These are phyloP conservation scores for Euphorbia neoarborescens DNA, from an alignment of 441 rosid genomes.

Conservation along the genomic window DNA sequence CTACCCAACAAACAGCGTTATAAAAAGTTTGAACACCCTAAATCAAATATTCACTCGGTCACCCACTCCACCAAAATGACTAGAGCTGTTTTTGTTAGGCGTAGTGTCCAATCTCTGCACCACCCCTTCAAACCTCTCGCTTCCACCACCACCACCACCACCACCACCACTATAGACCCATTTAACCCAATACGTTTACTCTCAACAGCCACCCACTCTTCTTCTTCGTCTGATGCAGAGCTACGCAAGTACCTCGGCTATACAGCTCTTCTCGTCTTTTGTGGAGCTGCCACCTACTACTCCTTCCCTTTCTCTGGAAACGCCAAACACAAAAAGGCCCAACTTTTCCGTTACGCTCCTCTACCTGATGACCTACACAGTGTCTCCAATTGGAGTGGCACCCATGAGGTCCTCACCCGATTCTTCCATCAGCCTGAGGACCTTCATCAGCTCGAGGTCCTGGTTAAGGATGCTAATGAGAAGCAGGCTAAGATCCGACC, in stretches of 20 bases:
- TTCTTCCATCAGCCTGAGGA: slow-evolving; percentile 78
- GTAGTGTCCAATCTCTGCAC: slow-evolving; percentile 22
- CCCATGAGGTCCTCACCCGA: slow-evolving; percentile 94
- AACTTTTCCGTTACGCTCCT: slow-evolving; percentile 83
- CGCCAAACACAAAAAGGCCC: slow-evolving; percentile 90
- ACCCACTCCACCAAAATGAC: slow-evolving; percentile 18
- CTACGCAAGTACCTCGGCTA: slow-evolving; percentile 76
- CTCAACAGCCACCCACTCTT: slow-evolving; percentile 26
- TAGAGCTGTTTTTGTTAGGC: slow-evolving; percentile 19
- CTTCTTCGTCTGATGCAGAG: slow-evolving; percentile 51
- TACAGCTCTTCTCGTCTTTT: slow-evolving; percentile 62
- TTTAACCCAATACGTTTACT: slow-evolving; percentile 28
- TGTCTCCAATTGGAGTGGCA: slow-evolving; percentile 94
- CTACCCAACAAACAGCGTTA: too few relatives aligned
- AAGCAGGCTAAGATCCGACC: slow-evolving; percentile 63
- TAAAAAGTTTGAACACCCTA: too few relatives aligned
- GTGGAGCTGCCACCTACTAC: slow-evolving; percentile 78
- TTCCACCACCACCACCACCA: slow-evolving; percentile 17
- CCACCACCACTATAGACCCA: slow-evolving; percentile 6
- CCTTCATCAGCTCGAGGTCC: slow-evolving; percentile 51
- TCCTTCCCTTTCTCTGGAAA: slow-evolving; percentile 72
- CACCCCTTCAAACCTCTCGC: slow-evolving; percentile 16
- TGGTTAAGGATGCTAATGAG: slow-evolving; percentile 61
- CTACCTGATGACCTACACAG: slow-evolving; percentile 89
- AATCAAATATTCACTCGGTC: background rate